A percentile compares a stretch with the other conserved stretches of the same genome.
Evolutionary conservation across 352 stramenopile species (phyloP).

Genomic region (Pythium chondricola): DNA sequence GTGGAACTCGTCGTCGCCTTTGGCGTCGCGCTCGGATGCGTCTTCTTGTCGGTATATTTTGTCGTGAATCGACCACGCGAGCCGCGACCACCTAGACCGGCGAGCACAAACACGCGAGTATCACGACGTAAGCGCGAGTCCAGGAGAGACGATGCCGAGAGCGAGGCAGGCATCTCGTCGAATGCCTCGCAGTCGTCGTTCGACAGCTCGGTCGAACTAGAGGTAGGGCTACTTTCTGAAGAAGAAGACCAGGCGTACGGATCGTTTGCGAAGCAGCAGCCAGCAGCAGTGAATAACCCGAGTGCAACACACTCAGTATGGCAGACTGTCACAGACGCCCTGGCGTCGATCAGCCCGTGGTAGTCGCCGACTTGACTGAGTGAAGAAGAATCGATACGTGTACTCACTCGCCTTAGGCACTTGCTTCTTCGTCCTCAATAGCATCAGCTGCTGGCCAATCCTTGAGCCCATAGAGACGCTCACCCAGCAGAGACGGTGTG

Average conservation of each 20-base stretch:
- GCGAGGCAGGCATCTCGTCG: conserved; percentile 3
- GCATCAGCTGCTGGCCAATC: conserved; percentile 26
- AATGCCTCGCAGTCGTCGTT: conserved; percentile 10
- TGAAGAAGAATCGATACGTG: background rate
- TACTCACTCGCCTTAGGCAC: background rate
- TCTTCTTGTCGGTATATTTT: conserved; percentile 86
- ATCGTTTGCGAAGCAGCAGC: conserved; percentile 34
- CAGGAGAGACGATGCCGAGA: conserved; percentile 2
- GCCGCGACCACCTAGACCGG: background rate
- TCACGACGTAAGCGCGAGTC: conserved; percentile 5
- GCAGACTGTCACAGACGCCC: conserved; percentile 41
- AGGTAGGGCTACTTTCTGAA: conserved; percentile 64
- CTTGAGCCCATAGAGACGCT: conserved; percentile 30
- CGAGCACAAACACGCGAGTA: background rate
- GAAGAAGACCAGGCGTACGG: conserved; percentile 62
- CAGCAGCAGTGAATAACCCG: background rate
- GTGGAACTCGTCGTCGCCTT: conserved; percentile 82
- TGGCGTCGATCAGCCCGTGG: conserved; percentile 74
- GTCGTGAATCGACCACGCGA: conserved; percentile 74
- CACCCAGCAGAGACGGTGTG: conserved; percentile 24
- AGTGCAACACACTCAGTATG: conserved; percentile 23
- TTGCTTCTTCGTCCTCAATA: background rate
- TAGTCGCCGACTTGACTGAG: too few relatives aligned
- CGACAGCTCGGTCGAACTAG: conserved; percentile 37
- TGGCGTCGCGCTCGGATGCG: conserved; percentile 68